Conservation (phyloP, 306 rosid genomes). For the Trichosanthes cucumerina region DNA sequence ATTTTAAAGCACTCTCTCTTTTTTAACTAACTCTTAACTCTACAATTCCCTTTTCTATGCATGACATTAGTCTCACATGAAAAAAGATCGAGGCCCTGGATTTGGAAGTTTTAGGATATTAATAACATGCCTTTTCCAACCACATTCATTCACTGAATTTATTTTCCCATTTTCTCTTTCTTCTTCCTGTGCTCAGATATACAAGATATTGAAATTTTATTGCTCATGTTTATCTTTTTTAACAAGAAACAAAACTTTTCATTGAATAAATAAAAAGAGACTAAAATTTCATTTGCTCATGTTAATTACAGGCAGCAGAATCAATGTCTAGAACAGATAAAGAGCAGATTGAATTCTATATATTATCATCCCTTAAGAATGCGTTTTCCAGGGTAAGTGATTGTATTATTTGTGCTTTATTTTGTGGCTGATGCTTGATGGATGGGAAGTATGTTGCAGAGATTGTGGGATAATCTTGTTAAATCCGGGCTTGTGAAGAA, state of each 20-base stretch:
- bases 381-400: slow-evolving; percentile 81
- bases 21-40: not conserved
- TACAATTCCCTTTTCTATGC: not conserved
- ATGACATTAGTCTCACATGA: not conserved
- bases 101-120: not conserved
- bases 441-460: not conserved
- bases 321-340: slow-evolving; percentile 61
- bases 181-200: not conserved
- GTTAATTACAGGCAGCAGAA: slow-evolving; percentile 40
- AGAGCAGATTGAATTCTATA: slow-evolving; percentile 82
- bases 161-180: not conserved
- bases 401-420: slow-evolving; percentile 10
- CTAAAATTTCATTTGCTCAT: not conserved
- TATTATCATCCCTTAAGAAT: slow-evolving; percentile 62
- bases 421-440: slow-evolving; percentile 12
- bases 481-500: not conserved
- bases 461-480: not conserved
- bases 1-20: not conserved
- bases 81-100: not conserved
- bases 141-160: not conserved
- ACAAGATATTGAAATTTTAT: slow-evolving; percentile 6
- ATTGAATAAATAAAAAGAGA: too few relatives aligned
- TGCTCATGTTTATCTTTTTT: not conserved
- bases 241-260: too few relatives aligned
- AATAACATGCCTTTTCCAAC: not conserved